Evolutionary conservation across 768 basidiomycete species (phyloP).

Genomic region (Rhizopogon roseolus): DNA sequence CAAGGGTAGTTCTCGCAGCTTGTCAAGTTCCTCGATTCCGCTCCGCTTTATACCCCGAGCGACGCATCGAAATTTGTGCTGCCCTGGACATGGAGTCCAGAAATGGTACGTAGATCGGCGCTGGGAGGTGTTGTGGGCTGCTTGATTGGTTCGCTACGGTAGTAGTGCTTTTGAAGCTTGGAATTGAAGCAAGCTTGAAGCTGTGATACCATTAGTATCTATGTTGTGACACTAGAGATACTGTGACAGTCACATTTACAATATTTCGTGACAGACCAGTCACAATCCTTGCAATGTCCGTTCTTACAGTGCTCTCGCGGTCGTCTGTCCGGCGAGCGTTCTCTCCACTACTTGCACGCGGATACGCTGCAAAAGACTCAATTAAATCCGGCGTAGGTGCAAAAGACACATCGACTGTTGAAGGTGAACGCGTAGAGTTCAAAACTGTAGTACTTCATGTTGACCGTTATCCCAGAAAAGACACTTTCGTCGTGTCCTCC

Average conservation of each 20-base stretch:
- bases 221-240: neutral
- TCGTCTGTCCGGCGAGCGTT: conserved; percentile 8
- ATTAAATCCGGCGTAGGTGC: conserved; percentile 1
- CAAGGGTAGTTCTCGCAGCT: neutral
- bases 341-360: conserved; percentile 8
- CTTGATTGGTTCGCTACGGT: too few species aligned
- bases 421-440: neutral
- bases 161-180: too few species aligned
- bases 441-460: neutral
- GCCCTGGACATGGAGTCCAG: neutral
- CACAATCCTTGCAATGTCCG: conserved; percentile 12
- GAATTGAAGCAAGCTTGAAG: too few species aligned
- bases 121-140: neutral
- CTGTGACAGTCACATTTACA: conserved; percentile 3
- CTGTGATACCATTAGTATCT: too few species aligned
- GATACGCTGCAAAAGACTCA: conserved; percentile 8
- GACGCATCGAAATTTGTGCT: neutral
- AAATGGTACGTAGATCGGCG: neutral
- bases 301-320: conserved; percentile 8
- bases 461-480: conserved; percentile 10
- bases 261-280: neutral
- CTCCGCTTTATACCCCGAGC: neutral
- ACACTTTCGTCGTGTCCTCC: conserved; percentile 60
- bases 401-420: conserved; percentile 9
- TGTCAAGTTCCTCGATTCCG: neutral